phyloP scores from a whole-genome alignment of 257 asterid species.

The Mentha longifolia region DNA sequence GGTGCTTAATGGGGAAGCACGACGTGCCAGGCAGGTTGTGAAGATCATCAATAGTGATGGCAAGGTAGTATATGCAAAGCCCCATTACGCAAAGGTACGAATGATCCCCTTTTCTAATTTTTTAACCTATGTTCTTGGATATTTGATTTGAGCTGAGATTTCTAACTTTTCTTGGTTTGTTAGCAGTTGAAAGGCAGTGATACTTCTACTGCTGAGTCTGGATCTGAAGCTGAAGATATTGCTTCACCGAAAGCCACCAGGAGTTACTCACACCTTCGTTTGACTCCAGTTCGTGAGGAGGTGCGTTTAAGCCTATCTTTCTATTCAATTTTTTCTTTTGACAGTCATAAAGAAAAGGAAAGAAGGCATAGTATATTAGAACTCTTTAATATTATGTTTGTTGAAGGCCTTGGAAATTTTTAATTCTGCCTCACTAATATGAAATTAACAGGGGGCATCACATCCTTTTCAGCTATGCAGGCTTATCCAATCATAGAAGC shows the following conservation, averaged over 20 bases:
- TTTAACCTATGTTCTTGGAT: slow-evolving; percentile 5
- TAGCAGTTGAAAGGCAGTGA: slow-evolving; percentile 87
- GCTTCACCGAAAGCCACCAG: slow-evolving; percentile 88
- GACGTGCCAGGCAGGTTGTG: slow-evolving; percentile 82
- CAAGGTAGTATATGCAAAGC: slow-evolving; percentile 94
- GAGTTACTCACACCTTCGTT: slow-evolving; percentile 84
- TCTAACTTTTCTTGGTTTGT: slow-evolving; percentile 29
- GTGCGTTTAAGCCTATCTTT: slow-evolving; percentile 42
- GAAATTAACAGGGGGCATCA: neutral
- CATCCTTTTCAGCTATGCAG: slow-evolving; percentile 15
- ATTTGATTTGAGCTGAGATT: slow-evolving; percentile 24
- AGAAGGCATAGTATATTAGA: neutral
- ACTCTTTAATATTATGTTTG: slow-evolving; percentile 24
- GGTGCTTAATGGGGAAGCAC: slow-evolving; percentile 84
- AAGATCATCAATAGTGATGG: slow-evolving; percentile 95
- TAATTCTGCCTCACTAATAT: neutral
- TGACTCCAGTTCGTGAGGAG: slow-evolving; percentile 99
- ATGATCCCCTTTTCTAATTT: slow-evolving; percentile 16
- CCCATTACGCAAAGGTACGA: slow-evolving; percentile 71
- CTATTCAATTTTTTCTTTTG: slow-evolving; percentile 17
- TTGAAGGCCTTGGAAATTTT: slow-evolving; percentile 18
- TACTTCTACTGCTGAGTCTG: slow-evolving; percentile 97
- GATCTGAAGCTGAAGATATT: slow-evolving; percentile 99
- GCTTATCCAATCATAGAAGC: neutral
- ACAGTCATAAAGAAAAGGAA: neutral